Percentiles rank a stretch among this genome's conserved stretches.
These are phyloP conservation scores for Botrytis elliptica DNA, from an alignment of 2,329 filamentous ascomycete species.

Conservation along the genomic window DNA sequence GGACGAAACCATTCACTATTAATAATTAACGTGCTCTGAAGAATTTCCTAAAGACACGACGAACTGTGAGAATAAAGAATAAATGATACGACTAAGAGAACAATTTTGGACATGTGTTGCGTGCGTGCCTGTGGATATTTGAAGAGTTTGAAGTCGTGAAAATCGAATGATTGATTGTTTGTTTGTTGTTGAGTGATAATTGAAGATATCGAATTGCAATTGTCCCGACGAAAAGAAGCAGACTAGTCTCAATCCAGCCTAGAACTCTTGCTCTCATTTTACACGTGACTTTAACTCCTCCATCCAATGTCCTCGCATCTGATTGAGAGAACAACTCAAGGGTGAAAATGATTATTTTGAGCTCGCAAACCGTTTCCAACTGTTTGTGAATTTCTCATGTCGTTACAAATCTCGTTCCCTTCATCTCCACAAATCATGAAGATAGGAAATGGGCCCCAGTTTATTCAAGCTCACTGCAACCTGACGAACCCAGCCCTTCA, in stretches of 20 bases:
- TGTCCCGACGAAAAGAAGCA: not conserved
- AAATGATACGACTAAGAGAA: not conserved
- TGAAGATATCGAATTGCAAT: not conserved
- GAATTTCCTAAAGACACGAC: not conserved
- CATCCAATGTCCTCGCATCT: not conserved
- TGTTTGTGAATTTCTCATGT: not conserved
- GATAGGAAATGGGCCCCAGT: not conserved
- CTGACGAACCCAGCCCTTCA: not conserved
- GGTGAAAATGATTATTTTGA: not conserved
- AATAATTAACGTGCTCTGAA: not conserved
- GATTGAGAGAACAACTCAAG: not conserved
- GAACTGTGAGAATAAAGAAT: not conserved
- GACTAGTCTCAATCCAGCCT: not conserved
- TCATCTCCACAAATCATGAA: not conserved
- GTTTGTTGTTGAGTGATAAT: not conserved
- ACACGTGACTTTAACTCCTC: not conserved
- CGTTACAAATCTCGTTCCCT: not conserved
- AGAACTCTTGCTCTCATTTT: not conserved
- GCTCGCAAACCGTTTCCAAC: not conserved
- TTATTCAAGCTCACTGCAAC: not conserved
- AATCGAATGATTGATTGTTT: not conserved
- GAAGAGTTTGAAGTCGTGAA: not conserved
- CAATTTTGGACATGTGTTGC: not conserved
- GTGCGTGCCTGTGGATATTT: not conserved
- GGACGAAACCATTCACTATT: slow-evolving; percentile 16